Evolutionary conservation across 306 rosid genomes (phyloP).

Genomic region (Urtica urens): DNA sequence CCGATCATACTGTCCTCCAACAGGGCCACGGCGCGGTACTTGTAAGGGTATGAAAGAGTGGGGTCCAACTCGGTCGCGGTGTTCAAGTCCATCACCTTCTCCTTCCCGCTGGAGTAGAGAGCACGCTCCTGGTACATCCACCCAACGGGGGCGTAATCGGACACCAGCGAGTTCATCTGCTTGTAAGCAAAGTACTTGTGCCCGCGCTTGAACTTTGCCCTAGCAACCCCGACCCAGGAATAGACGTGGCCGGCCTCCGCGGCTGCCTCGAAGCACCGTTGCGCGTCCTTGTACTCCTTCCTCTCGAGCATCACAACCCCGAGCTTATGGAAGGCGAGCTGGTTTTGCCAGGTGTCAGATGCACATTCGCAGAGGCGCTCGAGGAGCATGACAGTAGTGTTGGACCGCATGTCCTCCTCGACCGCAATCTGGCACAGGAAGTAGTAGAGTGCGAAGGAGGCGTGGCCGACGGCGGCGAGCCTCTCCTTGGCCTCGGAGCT

Average conservation of each 20-base stretch:
- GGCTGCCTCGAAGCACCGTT: slow-evolving; percentile 56
- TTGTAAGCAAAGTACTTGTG: slow-evolving; percentile 72
- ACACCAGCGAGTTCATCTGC: slow-evolving; percentile 53
- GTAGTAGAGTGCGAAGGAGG: slow-evolving; percentile 62
- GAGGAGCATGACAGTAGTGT: slow-evolving; percentile 66
- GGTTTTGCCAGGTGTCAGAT: slow-evolving; percentile 58
- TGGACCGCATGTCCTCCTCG: slow-evolving; percentile 83
- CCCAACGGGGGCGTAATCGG: slow-evolving; percentile 55
- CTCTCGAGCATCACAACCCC: slow-evolving; percentile 84
- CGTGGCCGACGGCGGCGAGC: slow-evolving; percentile 43
- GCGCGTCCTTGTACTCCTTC: slow-evolving; percentile 71
- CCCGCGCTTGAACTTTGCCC: slow-evolving; percentile 73
- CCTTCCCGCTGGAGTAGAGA: slow-evolving; percentile 64
- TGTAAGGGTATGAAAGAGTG: slow-evolving; percentile 68
- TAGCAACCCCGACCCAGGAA: slow-evolving; percentile 65
- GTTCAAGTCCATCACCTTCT: slow-evolving; percentile 59
- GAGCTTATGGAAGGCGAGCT: slow-evolving; percentile 60
- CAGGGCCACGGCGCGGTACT: slow-evolving; percentile 50
- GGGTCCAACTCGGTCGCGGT: slow-evolving; percentile 76
- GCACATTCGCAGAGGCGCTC: slow-evolving; percentile 79
- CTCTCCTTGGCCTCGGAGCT: slow-evolving; percentile 61
- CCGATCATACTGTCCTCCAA: slow-evolving; percentile 51
- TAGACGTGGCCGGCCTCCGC: slow-evolving; percentile 62
- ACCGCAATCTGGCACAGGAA: slow-evolving; percentile 66
- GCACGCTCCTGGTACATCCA: slow-evolving; percentile 95